Base-by-base conservation (phyloP, 805 yeast species). In the Suhomyces sp. region DNA sequence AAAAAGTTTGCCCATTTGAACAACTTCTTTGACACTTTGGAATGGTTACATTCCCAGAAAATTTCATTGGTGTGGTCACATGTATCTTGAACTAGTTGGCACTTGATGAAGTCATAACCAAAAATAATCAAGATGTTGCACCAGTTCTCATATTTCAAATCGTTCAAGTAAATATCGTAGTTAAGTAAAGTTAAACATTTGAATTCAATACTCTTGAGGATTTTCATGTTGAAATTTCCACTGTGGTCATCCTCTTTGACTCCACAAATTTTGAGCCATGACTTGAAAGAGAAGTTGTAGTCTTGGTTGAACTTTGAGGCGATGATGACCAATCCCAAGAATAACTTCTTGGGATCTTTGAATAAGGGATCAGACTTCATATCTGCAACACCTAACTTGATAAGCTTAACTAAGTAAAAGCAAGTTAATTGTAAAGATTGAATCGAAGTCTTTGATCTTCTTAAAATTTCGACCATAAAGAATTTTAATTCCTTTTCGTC, bases 221-320 rank as follows among this genome's bases (percentile, higher is more conserved):
- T 80, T 19, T 54, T 44, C 4, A 73, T 50, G 15, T 75, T 51
- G 25, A 83, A 68, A 19, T 41, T 44, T 9, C 46, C 42, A 4
- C 44, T 24, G 5, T 34, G 28, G 15, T 46, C 54, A 8, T 38
- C 49, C 5, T 50, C 48, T 25, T 56, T 51, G 46, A 65, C 51
- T 0, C 95, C 93, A 21, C 87, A 74, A 32, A 87, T 79, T 53
- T 77, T 75, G 33, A 82, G 66, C 95, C 95, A 87, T 5, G 84
- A 75, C 42, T 68, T 71, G 46, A 83, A 70, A 19, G 83, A 68
- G 57, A 76, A 84, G 53, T 81, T 82, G 33, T 77, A 74, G 58
- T 87, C 95, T 52, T 80, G 87, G 40, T 73, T 67, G 55, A 79
- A 84, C 54, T 87, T 87, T 34, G 81, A 74, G 4, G 93, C 80